Percentiles rank a stretch among this genome's conserved stretches.
phyloP scores from a whole-genome alignment of 495 filamentous ascomycete genomes.

The Cenococcum geophilum region DNA sequence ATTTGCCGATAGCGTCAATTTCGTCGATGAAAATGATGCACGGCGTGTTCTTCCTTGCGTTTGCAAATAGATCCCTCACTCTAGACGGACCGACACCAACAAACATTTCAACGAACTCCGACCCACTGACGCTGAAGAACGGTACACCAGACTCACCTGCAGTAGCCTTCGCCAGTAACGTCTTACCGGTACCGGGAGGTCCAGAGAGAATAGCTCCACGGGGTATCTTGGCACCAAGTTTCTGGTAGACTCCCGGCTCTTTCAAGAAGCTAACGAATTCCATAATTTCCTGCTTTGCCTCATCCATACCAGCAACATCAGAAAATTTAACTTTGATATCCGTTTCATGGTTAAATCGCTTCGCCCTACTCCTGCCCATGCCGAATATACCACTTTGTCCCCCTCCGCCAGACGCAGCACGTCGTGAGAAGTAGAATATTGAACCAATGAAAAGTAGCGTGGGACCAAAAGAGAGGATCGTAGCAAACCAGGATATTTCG shows the following conservation, averaged over 20 bases:
- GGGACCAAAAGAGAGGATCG: constrained; percentile 70
- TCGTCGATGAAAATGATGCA: constrained; percentile 99
- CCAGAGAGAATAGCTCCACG: constrained; percentile 94
- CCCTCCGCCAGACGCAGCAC: constrained; percentile 57
- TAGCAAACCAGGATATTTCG: constrained; percentile 60
- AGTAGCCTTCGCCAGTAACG: constrained; percentile 91
- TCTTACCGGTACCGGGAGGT: constrained; percentile 97
- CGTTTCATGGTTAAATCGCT: constrained; percentile 93
- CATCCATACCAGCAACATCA: constrained; percentile 97
- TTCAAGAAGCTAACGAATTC: constrained; percentile 97
- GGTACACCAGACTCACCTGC: constrained; percentile 96
- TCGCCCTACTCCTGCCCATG: constrained; percentile 90
- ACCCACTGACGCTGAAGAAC: constrained; percentile 97
- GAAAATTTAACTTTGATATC: constrained; percentile 94
- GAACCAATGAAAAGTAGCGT: constrained; percentile 78
- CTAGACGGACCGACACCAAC: constrained; percentile 95
- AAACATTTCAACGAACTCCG: constrained; percentile 99
- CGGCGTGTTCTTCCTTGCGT: constrained; percentile 88
- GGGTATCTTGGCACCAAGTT: constrained; percentile 93
- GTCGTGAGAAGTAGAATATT: constrained; percentile 64
- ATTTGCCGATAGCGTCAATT: constrained; percentile 95
- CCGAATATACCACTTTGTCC: constrained; percentile 81
- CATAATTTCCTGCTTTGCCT: constrained; percentile 98
- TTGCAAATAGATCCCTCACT: constrained; percentile 91
- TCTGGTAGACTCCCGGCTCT: constrained; percentile 81